Evolutionary conservation across 257 asterid genomes (phyloP).

Genomic region (Echites panduratus): DNA sequence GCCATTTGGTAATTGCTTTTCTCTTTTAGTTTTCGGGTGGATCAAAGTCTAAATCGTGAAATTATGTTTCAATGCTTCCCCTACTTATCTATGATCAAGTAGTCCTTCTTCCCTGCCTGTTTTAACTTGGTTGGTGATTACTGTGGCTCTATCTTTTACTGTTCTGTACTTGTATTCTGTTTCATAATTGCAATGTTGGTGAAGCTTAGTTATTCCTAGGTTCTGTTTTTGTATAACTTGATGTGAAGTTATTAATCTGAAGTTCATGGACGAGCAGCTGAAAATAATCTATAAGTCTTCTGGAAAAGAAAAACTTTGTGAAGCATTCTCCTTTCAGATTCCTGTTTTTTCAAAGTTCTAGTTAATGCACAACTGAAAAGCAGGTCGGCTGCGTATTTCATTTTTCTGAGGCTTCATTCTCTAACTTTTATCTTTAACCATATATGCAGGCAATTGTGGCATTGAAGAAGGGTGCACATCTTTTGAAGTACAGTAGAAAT

Average conservation of each 20-base stretch:
- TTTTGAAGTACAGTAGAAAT: constrained; percentile 37
- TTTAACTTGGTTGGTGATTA: neutral
- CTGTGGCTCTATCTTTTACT: neutral
- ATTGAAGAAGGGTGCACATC: constrained; percentile 49
- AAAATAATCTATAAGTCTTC: neutral
- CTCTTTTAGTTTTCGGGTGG: neutral
- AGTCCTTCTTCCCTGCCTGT: neutral
- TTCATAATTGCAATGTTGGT: neutral
- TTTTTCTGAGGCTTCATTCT: neutral
- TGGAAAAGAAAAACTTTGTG: neutral
- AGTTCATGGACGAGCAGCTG: neutral
- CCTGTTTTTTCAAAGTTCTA: neutral
- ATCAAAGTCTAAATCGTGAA: constrained; percentile 2
- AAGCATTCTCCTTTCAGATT: neutral
- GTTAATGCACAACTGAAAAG: neutral
- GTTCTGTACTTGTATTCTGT: neutral
- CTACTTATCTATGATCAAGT: neutral
- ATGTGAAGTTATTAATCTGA: neutral
- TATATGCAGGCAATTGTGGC: constrained; percentile 44
- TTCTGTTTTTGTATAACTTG: neutral
- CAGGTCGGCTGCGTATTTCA: neutral
- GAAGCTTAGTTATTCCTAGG: neutral
- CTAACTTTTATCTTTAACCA: neutral
- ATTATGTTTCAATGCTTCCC: neutral
- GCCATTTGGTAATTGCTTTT: neutral